Evolutionary conservation across 495 filamentous ascomycete genomes (phyloP).

Genomic region (Tuber melanosporum): DNA sequence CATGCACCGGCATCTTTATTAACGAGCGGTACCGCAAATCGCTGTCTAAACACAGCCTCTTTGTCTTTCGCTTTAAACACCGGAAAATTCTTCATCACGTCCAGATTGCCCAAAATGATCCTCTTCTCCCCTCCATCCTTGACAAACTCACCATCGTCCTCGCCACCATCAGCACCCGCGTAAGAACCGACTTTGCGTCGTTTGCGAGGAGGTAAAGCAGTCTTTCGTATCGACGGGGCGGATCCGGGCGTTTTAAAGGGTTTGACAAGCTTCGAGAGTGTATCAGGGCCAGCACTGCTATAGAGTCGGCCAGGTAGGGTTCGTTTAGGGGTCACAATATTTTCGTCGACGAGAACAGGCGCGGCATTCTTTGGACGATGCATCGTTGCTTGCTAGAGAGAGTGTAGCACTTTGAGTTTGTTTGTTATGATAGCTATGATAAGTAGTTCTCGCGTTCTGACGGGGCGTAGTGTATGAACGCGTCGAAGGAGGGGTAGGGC

Average conservation of each 20-base stretch:
- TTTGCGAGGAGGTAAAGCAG: slow-evolving; percentile 79
- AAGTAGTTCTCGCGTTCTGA: not conserved
- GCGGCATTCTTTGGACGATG: slow-evolving; percentile 18
- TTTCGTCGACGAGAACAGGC: slow-evolving; percentile 25
- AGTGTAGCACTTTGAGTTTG: not conserved
- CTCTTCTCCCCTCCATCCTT: slow-evolving; percentile 52
- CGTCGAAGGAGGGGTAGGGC: not conserved
- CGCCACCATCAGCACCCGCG: slow-evolving; percentile 70
- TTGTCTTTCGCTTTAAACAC: slow-evolving; percentile 89
- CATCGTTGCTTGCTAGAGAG: slow-evolving; percentile 7
- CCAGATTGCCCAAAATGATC: slow-evolving; percentile 63
- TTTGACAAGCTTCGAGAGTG: slow-evolving; percentile 65
- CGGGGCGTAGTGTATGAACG: not conserved
- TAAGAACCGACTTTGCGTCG: slow-evolving; percentile 77
- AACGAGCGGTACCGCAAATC: slow-evolving; percentile 79
- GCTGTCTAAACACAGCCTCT: slow-evolving; percentile 66
- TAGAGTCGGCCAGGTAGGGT: slow-evolving; percentile 27
- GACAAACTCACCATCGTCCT: slow-evolving; percentile 72
- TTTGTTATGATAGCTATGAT: not conserved
- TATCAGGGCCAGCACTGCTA: slow-evolving; percentile 43
- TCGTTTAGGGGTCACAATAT: slow-evolving; percentile 32
- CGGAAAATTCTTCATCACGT: slow-evolving; percentile 74
- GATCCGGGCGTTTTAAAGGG: slow-evolving; percentile 93
- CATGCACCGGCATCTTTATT: slow-evolving; percentile 70
- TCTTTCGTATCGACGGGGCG: slow-evolving; percentile 61